A percentile compares a stretch with the other conserved stretches of the same genome.
Evolutionary conservation across 495 filamentous ascomycete genomes (phyloP).

Genomic region (Penicillium bialowiezense): DNA sequence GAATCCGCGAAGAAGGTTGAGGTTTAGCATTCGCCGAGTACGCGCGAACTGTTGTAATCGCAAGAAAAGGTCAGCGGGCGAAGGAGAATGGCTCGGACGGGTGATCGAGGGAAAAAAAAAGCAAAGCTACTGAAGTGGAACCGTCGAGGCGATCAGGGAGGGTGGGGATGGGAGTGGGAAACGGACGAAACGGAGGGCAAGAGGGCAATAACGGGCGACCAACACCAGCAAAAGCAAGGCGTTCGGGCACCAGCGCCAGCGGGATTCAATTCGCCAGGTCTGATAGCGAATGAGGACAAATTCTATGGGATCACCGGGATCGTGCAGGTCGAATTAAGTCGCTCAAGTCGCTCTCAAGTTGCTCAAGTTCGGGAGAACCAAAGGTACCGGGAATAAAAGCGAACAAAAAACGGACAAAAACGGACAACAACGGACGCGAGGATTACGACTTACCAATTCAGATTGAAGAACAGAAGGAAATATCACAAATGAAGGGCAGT

Average conservation of each 20-base stretch:
- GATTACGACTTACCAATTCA: too few relatives aligned
- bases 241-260: slow-evolving; percentile 42
- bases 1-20: slow-evolving; percentile 36
- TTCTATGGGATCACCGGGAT: slow-evolving; percentile 41
- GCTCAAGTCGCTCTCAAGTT: slow-evolving; percentile 22
- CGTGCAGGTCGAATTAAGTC: slow-evolving; percentile 21
- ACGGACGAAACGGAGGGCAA: slow-evolving; percentile 22
- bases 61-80: background rate
- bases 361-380: background rate
- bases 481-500: background rate
- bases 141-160: slow-evolving; percentile 31
- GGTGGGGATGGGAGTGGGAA: slow-evolving; percentile 28
- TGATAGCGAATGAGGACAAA: slow-evolving; percentile 31
- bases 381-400: background rate
- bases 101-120: slow-evolving; percentile 21
- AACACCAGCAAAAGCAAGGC: slow-evolving; percentile 36
- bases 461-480: too few relatives aligned
- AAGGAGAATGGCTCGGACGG: slow-evolving; percentile 5
- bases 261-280: slow-evolving; percentile 31
- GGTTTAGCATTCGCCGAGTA: slow-evolving; percentile 43
- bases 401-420: background rate
- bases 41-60: slow-evolving; percentile 1
- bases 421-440: background rate
- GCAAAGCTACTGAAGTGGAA: slow-evolving; percentile 27
- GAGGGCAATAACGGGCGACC: slow-evolving; percentile 19